Evolutionary conservation across 1,139 yeast species (phyloP), one percentile per base, ranked within the genome.

Genomic region (Chernovozyma aurita): DNA sequence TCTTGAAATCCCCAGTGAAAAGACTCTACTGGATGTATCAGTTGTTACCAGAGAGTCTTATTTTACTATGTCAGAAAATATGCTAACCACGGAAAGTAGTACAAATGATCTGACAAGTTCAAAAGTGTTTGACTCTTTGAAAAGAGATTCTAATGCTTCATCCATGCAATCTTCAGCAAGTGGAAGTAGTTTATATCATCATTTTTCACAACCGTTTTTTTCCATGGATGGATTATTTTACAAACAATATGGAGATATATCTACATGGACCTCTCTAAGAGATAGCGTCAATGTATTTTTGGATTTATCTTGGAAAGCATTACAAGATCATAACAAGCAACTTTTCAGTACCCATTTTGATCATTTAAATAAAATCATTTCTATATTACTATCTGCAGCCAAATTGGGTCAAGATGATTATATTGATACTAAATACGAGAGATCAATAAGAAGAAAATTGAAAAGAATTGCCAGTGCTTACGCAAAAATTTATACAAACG

Each of bases 401-500:
- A 61, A 83, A 43, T 55, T 81, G 34, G 63, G 74, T 11, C 76
- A 70, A 40, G 67, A 65, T 34, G 80, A 77, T 42, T 65, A 78
- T 34, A 51, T 55, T 12, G 59, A 59, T 21, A 65, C 76, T 11
- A 66, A 70, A 36, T 63, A 67, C 42, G 76, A 74, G 36, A 54
- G 51, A 22, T 59, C 72, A 4, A 65, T 79, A 5, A 65, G 73
- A 40, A 61, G 67, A 37, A 62, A 73, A 32, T 55, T 81, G 43
- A 74, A 67, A 46, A 66, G 71, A 39, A 61, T 81, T 18, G 71
- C 79, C 1, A 55, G 70, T 4, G 62, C 80, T 2, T 69, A 77
- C 42, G 71, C 85, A 3, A 81, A 78, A 44, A 65, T 82, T 32
- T 77, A 77, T 43, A 72, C 80, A 34, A 77, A 77, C 49, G 80